Conservation (phyloP, 2,329 filamentous ascomycete genomes). For the Pseudopithomyces maydicus region DNA sequence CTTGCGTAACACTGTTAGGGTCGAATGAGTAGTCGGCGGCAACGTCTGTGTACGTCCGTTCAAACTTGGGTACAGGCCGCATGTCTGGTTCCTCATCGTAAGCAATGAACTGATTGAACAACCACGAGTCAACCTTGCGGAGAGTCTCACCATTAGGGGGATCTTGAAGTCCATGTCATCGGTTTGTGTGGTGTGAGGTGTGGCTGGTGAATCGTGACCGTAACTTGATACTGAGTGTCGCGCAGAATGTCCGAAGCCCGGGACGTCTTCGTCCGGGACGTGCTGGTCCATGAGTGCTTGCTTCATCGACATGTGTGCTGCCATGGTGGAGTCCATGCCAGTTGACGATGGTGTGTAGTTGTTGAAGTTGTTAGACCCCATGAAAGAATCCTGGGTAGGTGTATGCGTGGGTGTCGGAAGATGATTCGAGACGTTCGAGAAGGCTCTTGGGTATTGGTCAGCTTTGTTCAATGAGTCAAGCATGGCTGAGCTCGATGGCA, state of each 20-base stretch:
- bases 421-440: conserved; percentile 51
- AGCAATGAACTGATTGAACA: conserved; percentile 71
- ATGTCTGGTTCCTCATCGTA: conserved; percentile 61
- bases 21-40: conserved; percentile 86
- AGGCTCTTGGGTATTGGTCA: conserved; percentile 47
- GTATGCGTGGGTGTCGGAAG: conserved; percentile 62
- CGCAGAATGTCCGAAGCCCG: conserved; percentile 59
- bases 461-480: conserved; percentile 39
- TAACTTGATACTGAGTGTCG: conserved; percentile 64
- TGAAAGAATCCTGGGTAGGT: conserved; percentile 57
- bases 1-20: conserved; percentile 64
- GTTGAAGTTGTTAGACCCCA: conserved; percentile 52
- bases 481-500: conserved; percentile 46
- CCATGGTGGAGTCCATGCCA: conserved; percentile 50
- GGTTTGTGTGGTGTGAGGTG: conserved; percentile 60
- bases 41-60: conserved; percentile 83
- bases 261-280: conserved; percentile 53
- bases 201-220: conserved; percentile 65
- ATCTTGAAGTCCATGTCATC: conserved; percentile 60
- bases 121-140: conserved; percentile 50
- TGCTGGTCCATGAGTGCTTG: conserved; percentile 60
- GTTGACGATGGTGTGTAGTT: conserved; percentile 50
- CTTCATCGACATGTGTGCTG: conserved; percentile 65
- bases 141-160: conserved; percentile 60
- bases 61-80: conserved; percentile 70